Evolutionary conservation across 2,329 filamentous ascomycete genomes (phyloP), one percentile per base, ranked within the genome.

Genomic region (Colletotrichum sublineola): DNA sequence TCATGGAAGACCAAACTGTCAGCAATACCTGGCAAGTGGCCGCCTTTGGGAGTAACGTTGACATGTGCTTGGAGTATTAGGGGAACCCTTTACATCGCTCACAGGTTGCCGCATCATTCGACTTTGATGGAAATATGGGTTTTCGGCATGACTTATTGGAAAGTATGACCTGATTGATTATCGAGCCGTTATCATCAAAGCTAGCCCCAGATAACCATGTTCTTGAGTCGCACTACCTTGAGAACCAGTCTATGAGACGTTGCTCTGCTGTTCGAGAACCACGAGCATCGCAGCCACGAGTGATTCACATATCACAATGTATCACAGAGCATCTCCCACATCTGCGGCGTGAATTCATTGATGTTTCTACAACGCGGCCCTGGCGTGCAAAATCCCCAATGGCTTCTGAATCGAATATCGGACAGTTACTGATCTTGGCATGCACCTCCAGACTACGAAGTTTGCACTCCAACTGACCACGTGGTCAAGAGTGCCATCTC

Each of bases 401-500:
- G 24, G 24, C 24, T 24, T 24, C 24, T 24, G 24, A 24, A 24
- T 24, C 24, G 24, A 24, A 24, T 24, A 24, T 24, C 24, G 24
- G 24, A 24, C 24, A 24, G 24, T 1, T 24, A 24, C 24, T 24
- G 24, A 24, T 24, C 24, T 24, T 24, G 24, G 24, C 24, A 24
- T 24, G 24, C 24, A 24, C 24, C 24, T 24, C 24, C 24, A 24
- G 24, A 24, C 1, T 24, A 24, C 24, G 24, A 24, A 24, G 24
- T 24, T 24, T 24, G 80, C 50, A 79, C 77, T 7, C 76, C 83
- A 0, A 83, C 83, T 0, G 79, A 83, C 76, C 84, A 86, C 71
- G 78, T 84, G 38, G 75, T 86, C 63, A 79, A 77, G 50, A 86
- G 86, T 78, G 82, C 77, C 73, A 84, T 85, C 14, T 81, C 84